These are phyloP conservation scores for Xylaria digitata DNA, from an alignment of 2,329 filamentous ascomycete species.

Conservation along the genomic window DNA sequence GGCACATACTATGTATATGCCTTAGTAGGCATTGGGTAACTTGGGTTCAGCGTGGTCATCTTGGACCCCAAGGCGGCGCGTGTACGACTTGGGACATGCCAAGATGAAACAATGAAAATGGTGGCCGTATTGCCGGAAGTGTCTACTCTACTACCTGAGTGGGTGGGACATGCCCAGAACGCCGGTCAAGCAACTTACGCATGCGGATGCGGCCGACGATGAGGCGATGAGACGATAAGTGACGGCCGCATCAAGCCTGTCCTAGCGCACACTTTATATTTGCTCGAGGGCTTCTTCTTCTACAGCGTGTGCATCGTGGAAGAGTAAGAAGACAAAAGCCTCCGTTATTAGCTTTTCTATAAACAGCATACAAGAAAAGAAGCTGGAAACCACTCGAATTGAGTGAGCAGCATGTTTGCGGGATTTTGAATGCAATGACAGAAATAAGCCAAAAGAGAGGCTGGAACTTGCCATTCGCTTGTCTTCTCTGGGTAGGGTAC, in stretches of 20 bases:
- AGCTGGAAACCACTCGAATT: too few species aligned
- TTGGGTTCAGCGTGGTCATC: neutral
- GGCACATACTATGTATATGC: neutral
- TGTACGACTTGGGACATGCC: neutral
- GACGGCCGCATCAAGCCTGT: slow-evolving; percentile 19
- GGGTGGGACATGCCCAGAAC: neutral
- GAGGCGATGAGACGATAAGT: neutral
- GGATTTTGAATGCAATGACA: slow-evolving; percentile 24
- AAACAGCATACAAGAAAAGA: neutral
- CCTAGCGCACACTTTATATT: slow-evolving; percentile 12
- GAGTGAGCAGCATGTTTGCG: slow-evolving; percentile 9
- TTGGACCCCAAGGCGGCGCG: neutral
- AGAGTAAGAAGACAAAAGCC: neutral
- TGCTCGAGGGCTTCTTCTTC: neutral
- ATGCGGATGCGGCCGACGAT: slow-evolving; percentile 11
- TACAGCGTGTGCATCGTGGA: neutral
- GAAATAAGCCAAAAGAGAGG: neutral
- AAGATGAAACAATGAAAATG: neutral
- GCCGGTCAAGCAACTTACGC: neutral
- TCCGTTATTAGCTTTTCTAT: slow-evolving; percentile 1
- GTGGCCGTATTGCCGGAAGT: slow-evolving; percentile 1
- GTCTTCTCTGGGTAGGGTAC: neutral
- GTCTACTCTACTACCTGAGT: neutral
- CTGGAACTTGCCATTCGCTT: slow-evolving; percentile 19
- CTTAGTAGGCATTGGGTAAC: neutral